Evolutionary conservation across 495 filamentous ascomycete species (phyloP).

Genomic region (Sabuloglossum arenarium): DNA sequence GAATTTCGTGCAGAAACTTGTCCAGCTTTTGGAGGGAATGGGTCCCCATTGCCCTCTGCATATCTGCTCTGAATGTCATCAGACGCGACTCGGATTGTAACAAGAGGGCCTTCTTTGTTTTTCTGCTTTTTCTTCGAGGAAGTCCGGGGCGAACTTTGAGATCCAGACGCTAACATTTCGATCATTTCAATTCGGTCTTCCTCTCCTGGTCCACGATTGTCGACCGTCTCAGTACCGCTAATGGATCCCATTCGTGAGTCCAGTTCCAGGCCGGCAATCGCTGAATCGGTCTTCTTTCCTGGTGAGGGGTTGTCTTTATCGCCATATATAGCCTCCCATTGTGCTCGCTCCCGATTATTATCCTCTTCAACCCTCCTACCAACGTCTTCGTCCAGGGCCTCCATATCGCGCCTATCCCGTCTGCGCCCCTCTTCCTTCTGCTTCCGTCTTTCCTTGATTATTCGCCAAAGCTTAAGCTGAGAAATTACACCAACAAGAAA

Average conservation of each 20-base stretch:
- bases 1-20: not conserved
- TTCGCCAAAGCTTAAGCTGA: conserved; percentile 70
- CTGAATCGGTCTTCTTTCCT: not conserved
- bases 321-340: conserved; percentile 70
- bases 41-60: not conserved
- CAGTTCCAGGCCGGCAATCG: conserved; percentile 9
- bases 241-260: conserved; percentile 4
- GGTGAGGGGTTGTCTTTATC: conserved; percentile 15
- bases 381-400: conserved; percentile 49
- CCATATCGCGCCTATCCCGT: conserved; percentile 33
- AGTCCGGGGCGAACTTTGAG: not conserved
- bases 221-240: conserved; percentile 1
- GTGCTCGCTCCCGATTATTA: conserved; percentile 40
- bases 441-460: conserved; percentile 53
- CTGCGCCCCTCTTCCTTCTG: conserved; percentile 33
- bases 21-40: not conserved
- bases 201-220: not conserved
- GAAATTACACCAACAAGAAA: conserved; percentile 58
- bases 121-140: not conserved
- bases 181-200: conserved; percentile 5
- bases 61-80: not conserved
- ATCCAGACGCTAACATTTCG: conserved; percentile 8
- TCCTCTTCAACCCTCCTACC: conserved; percentile 47
- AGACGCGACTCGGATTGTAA: not conserved
- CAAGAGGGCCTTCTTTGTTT: not conserved